Conservation (phyloP, 305 asterid genomes). For the Solanum hybrid region DNA sequence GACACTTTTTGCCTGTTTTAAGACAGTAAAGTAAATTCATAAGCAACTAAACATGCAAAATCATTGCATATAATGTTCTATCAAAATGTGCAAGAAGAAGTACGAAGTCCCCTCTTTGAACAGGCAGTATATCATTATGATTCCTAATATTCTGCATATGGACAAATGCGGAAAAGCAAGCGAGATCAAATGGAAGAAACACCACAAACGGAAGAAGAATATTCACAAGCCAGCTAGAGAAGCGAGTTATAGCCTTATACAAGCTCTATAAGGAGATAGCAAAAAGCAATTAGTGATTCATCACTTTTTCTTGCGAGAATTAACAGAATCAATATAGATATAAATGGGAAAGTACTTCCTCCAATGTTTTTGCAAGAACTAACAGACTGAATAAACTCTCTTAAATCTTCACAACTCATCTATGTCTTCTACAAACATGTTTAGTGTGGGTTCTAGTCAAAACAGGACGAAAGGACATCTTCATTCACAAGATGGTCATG, state of each 20-base stretch:
- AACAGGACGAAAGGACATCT: not conserved
- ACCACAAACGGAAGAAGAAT: not conserved
- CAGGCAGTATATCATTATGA: not conserved
- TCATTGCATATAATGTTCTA: not conserved
- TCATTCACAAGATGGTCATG: not conserved
- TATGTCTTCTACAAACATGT: not conserved
- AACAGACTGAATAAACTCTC: not conserved
- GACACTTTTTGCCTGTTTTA: constrained; percentile 43
- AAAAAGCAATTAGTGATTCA: not conserved
- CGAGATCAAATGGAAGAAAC: not conserved
- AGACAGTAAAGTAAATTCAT: not conserved
- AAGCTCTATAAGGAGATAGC: not conserved
- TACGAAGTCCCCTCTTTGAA: not conserved
- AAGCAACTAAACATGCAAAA: not conserved
- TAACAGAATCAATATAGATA: not conserved
- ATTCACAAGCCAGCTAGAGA: not conserved
- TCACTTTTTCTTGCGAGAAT: not conserved
- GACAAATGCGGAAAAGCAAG: not conserved
- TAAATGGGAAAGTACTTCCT: not conserved
- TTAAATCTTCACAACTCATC: not conserved
- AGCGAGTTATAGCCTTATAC: not conserved
- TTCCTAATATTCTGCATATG: not conserved
- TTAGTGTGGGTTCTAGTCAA: not conserved
- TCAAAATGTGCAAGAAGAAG: not conserved
- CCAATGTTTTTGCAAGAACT: not conserved